phyloP scores from a whole-genome alignment of 305 asterid genomes.

The Coffea humblotiana region DNA sequence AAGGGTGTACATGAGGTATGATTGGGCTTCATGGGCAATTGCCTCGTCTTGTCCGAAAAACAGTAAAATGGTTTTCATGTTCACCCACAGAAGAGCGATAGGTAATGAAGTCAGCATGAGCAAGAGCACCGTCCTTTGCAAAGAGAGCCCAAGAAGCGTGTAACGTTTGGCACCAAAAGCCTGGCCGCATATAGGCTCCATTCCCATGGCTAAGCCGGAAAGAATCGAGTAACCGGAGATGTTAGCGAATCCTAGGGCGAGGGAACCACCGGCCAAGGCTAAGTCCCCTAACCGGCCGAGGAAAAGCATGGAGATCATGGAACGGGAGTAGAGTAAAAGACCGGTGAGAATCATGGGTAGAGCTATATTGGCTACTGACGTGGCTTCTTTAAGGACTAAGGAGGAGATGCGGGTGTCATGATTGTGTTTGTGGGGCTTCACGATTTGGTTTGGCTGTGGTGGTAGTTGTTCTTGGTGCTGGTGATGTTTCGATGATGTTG shows the following conservation, averaged over 20 bases:
- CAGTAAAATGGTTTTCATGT: slow-evolving; percentile 34
- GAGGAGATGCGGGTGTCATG: slow-evolving; percentile 22
- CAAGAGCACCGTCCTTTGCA: slow-evolving; percentile 35
- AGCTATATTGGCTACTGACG: slow-evolving; percentile 38
- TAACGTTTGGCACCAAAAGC: slow-evolving; percentile 46
- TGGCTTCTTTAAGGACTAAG: slow-evolving; percentile 26
- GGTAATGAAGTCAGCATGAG: slow-evolving; percentile 40
- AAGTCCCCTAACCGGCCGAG: slow-evolving; percentile 44
- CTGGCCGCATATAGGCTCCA: slow-evolving; percentile 52
- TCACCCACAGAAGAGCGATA: slow-evolving; percentile 38
- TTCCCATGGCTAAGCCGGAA: slow-evolving; percentile 52
- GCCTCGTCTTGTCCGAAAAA: slow-evolving; percentile 43
- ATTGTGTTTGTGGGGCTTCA: slow-evolving; percentile 12
- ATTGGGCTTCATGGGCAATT: slow-evolving; percentile 41
- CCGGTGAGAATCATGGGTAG: slow-evolving; percentile 49
- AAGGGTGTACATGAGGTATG: slow-evolving; percentile 31
- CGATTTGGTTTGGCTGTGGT: slow-evolving; percentile 1
- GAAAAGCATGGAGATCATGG: slow-evolving; percentile 55
- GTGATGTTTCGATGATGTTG: slow-evolving; percentile 14
- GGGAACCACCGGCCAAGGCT: slow-evolving; percentile 45
- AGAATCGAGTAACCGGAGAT: slow-evolving; percentile 48
- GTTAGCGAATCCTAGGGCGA: slow-evolving; percentile 45
- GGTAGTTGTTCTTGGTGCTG: slow-evolving; percentile 6
- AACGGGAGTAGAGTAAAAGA: slow-evolving; percentile 46
- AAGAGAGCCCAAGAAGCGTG: slow-evolving; percentile 33